Conservation (phyloP, 2,329 filamentous ascomycete genomes). For the Tetracladium maxilliforme region DNA sequence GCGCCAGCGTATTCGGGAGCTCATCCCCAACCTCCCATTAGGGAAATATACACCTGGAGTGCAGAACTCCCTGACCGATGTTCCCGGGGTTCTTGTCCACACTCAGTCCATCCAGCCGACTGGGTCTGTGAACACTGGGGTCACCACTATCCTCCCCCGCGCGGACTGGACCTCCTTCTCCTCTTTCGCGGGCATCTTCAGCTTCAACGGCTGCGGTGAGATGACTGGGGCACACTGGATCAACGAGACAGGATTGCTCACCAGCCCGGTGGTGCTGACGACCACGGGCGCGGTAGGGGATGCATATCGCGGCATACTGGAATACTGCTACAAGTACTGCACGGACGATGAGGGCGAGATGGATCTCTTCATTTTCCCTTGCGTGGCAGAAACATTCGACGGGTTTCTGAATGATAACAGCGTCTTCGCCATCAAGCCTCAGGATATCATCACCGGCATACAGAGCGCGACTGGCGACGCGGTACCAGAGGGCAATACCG, state of each 20-base stretch:
- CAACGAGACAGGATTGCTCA: conserved; percentile 14
- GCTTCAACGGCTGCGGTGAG: conserved; percentile 14
- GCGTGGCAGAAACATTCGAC: conserved; percentile 20
- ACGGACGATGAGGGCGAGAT: no score
- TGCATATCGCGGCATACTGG: no score
- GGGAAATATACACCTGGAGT: no score
- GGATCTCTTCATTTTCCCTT: no score
- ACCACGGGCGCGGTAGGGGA: no score
- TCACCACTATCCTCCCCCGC: conserved; percentile 13
- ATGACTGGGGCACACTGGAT: conserved; percentile 13
- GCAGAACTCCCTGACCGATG: no score
- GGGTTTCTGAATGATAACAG: conserved; percentile 43
- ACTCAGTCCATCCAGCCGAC: no score
- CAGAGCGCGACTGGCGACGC: conserved; percentile 27
- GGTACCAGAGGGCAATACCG: conserved; percentile 46
- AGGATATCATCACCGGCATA: conserved; percentile 39
- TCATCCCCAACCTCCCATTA: no score
- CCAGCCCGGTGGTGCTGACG: no score
- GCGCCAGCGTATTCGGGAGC: no score
- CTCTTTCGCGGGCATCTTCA: conserved; percentile 13
- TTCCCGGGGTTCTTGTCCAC: no score
- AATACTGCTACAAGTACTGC: no score
- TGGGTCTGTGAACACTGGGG: conserved; percentile 7
- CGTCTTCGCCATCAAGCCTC: conserved; percentile 35
- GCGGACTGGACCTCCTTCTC: conserved; percentile 11